Conservation (phyloP, 163 green algal genomes). For the Chlorella variabilis region DNA sequence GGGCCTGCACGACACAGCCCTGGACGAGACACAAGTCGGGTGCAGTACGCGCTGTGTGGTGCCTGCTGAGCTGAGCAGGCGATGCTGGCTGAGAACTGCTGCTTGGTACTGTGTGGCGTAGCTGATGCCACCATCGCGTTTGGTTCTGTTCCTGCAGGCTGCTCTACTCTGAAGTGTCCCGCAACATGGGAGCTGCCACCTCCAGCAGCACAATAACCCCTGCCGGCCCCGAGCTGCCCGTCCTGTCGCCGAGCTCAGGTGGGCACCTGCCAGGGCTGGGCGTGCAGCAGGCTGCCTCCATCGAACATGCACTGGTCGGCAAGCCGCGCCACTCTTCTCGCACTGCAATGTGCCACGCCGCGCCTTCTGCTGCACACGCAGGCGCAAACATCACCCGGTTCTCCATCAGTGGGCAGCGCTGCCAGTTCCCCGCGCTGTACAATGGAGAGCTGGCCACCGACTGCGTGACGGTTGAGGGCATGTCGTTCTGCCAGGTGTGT, state of each 20-base stretch:
- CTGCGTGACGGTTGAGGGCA: conserved; percentile 32
- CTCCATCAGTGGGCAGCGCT: conserved; percentile 26
- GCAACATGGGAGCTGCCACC: neutral
- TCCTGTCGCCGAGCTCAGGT: conserved; percentile 7
- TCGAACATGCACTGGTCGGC: neutral
- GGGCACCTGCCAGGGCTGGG: neutral
- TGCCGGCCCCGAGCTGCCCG: neutral
- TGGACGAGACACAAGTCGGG: conserved; percentile 46
- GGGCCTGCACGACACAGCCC: conserved; percentile 54
- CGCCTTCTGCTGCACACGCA: no score
- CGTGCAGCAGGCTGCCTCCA: no score
- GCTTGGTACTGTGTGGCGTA: no score
- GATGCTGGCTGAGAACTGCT: neutral
- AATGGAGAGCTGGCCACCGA: conserved; percentile 14
- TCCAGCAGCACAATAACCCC: neutral
- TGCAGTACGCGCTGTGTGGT: neutral
- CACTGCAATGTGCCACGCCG: no score
- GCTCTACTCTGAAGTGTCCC: neutral
- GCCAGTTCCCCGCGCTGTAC: conserved; percentile 45
- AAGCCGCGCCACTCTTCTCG: no score
- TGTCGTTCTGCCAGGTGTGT: neutral
- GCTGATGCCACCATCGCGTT: no score
- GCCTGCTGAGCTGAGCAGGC: neutral
- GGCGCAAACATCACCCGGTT: neutral
- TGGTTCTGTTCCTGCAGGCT: no score